Conservation (phyloP, 768 basidiomycete genomes). For the Naganishia friedmannii region DNA sequence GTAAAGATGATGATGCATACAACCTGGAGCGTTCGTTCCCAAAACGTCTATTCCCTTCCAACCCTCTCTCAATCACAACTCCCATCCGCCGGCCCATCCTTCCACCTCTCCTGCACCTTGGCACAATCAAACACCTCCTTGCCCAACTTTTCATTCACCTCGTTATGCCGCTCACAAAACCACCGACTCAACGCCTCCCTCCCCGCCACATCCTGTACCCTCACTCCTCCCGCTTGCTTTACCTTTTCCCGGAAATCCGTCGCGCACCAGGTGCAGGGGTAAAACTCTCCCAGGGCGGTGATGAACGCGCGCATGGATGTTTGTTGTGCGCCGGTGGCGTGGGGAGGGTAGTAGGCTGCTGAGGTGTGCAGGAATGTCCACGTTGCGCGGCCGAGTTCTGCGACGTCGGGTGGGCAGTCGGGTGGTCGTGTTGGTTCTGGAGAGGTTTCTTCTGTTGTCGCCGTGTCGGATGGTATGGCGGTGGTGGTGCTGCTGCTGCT, state of each 20-base stretch:
- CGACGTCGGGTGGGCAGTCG: constrained; percentile 85
- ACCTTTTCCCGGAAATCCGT: constrained; percentile 74
- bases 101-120: constrained; percentile 85
- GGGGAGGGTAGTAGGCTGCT: constrained; percentile 90
- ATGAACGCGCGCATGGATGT: constrained; percentile 79
- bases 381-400: constrained; percentile 82
- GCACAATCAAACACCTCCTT: constrained; percentile 78
- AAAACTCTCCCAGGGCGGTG: constrained; percentile 71
- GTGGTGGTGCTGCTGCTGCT: neutral
- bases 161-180: constrained; percentile 90
- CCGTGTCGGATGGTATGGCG: neutral
- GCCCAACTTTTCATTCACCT: constrained; percentile 80
- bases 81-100: constrained; percentile 80
- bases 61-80: constrained; percentile 66
- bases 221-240: constrained; percentile 40
- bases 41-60: neutral
- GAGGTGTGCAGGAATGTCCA: constrained; percentile 97
- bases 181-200: constrained; percentile 69
- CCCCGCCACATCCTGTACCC: constrained; percentile 76
- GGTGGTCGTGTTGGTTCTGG: constrained; percentile 53
- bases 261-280: constrained; percentile 85
- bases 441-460: neutral
- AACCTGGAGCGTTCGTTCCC: no score
- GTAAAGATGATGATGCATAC: neutral
- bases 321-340: constrained; percentile 70